Conservation (phyloP, 768 basidiomycete genomes). For the Termitomyces sp. region DNA sequence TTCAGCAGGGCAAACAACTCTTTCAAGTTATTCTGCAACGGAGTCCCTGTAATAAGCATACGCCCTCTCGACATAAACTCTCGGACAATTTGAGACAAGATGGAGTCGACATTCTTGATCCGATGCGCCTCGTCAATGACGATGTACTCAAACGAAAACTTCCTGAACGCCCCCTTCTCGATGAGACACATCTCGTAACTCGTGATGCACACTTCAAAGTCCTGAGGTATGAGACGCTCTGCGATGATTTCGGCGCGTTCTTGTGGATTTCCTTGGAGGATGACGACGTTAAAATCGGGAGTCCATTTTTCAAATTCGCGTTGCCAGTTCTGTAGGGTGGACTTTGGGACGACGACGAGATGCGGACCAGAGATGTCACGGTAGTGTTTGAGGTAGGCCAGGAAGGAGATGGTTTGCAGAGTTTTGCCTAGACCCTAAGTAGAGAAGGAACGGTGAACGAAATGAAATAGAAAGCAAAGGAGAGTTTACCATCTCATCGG, state of each 20-base stretch:
- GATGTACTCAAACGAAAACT: slow-evolving; percentile 97
- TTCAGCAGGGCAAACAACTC: slow-evolving; percentile 91
- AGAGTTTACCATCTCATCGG: slow-evolving; percentile 82
- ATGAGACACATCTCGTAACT: slow-evolving; percentile 97
- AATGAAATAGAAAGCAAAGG: neutral
- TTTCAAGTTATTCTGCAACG: slow-evolving; percentile 94
- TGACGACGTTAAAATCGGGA: slow-evolving; percentile 76
- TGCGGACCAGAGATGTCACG: slow-evolving; percentile 76
- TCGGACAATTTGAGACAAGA: slow-evolving; percentile 91
- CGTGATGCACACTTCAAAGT: slow-evolving; percentile 94
- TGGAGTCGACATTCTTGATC: slow-evolving; percentile 98
- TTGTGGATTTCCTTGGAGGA: slow-evolving; percentile 85
- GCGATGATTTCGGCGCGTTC: slow-evolving; percentile 83
- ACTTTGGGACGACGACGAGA: slow-evolving; percentile 97
- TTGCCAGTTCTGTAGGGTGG: slow-evolving; percentile 94
- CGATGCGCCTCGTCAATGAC: slow-evolving; percentile 98
- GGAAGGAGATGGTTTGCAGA: slow-evolving; percentile 95
- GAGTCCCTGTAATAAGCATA: slow-evolving; percentile 94
- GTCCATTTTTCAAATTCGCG: slow-evolving; percentile 93
- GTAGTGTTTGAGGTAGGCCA: slow-evolving; percentile 89
- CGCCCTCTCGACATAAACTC: slow-evolving; percentile 85
- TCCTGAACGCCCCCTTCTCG: slow-evolving; percentile 88
- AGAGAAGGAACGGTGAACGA: neutral
- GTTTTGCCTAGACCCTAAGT: slow-evolving; percentile 93
- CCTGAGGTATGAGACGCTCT: slow-evolving; percentile 71